phyloP scores from a whole-genome alignment of 768 basidiomycete genomes.

The Xerocomellus chrysenteron region DNA sequence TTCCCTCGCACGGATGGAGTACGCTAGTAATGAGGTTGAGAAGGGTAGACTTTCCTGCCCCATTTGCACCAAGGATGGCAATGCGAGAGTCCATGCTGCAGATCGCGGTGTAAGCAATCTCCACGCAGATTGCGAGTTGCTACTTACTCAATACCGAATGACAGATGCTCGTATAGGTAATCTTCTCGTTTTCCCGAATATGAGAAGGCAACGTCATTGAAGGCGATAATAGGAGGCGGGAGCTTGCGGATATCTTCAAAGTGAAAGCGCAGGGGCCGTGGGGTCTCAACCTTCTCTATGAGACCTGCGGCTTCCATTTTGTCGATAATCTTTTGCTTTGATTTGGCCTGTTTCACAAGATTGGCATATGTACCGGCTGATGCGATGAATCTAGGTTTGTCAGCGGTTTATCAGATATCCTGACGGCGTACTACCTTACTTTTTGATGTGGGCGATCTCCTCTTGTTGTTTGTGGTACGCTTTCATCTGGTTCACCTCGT shows the following conservation, averaged over 20 bases:
- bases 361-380: conserved; percentile 99
- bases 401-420: conserved; percentile 4
- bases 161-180: conserved; percentile 83
- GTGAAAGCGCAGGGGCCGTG: conserved; percentile 82
- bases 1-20: conserved; percentile 80
- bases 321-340: conserved; percentile 99
- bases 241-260: conserved; percentile 94
- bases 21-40: conserved; percentile 85
- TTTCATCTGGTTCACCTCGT: conserved; percentile 99
- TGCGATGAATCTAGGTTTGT: conserved; percentile 77
- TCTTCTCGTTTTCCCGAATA: conserved; percentile 90
- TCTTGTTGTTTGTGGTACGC: conserved; percentile 98
- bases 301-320: conserved; percentile 99
- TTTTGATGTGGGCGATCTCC: conserved; percentile 97
- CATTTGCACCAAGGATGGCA: conserved; percentile 95
- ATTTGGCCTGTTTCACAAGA: conserved; percentile 97
- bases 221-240: conserved; percentile 96
- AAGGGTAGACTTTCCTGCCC: conserved; percentile 91
- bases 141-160: conserved; percentile 95
- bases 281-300: conserved; percentile 83
- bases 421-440: conserved; percentile 47
- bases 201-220: conserved; percentile 91
- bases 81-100: conserved; percentile 89
- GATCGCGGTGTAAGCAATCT: conserved; percentile 1
- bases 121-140: conserved; percentile 1